Evolutionary conservation across 768 basidiomycete genomes (phyloP).

Genomic region (Serendipita indica): DNA sequence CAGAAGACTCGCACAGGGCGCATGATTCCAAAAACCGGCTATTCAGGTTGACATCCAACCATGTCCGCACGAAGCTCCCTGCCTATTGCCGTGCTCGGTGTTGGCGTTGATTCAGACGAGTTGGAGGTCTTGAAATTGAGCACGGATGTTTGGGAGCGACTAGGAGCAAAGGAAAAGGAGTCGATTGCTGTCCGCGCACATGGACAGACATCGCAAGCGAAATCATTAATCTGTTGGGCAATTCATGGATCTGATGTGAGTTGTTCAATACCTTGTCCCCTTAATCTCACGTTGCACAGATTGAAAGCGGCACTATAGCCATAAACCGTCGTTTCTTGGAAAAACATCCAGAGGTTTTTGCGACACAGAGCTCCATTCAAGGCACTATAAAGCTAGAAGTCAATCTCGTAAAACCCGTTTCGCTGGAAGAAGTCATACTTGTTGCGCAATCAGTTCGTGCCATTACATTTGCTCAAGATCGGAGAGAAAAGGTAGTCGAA

Average conservation of each 20-base stretch:
- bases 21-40: slow-evolving; percentile 1
- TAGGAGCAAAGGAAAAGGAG: not conserved
- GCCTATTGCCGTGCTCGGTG: no score
- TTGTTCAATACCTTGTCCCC: not conserved
- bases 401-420: not conserved
- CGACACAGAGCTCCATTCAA: not conserved
- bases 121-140: not conserved
- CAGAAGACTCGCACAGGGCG: slow-evolving; percentile 2
- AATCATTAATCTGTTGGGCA: not conserved
- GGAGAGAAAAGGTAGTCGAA: not conserved
- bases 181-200: not conserved
- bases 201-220: not conserved
- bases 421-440: slow-evolving; percentile 2
- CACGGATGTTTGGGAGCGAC: not conserved
- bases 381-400: not conserved
- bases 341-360: not conserved
- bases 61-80: no score
- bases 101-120: not conserved
- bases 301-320: not conserved
- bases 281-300: not conserved
- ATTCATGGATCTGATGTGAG: not conserved
- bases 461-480: not conserved
- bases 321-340: not conserved
- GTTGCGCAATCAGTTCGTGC: not conserved
- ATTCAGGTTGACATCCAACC: slow-evolving; percentile 2